A percentile compares a stretch with the other conserved stretches of the same genome.
These are phyloP conservation scores for Neonectria hederae DNA, from an alignment of 2,329 filamentous ascomycete species.

Conservation along the genomic window DNA sequence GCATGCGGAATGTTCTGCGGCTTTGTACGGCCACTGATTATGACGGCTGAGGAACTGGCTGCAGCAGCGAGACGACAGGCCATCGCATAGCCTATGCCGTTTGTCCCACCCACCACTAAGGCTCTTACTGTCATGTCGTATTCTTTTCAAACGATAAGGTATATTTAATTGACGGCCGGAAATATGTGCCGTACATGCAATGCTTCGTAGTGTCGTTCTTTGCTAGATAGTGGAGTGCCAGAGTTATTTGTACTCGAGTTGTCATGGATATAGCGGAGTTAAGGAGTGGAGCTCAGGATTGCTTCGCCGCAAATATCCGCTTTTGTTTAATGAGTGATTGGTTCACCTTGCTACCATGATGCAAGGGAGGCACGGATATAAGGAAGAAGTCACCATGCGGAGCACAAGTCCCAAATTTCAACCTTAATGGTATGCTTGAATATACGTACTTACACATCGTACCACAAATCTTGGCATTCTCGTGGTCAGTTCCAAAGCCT, in stretches of 20 bases:
- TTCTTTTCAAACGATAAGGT: not conserved
- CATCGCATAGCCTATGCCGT: constrained; percentile 49
- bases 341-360: too few relatives aligned
- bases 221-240: not conserved
- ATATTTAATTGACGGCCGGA: not conserved
- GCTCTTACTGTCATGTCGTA: constrained; percentile 38
- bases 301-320: too few relatives aligned
- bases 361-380: too few relatives aligned
- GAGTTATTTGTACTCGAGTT: not conserved
- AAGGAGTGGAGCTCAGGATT: not conserved
- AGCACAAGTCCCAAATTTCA: too few relatives aligned
- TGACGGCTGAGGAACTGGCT: constrained; percentile 39
- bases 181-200: not conserved
- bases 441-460: too few relatives aligned
- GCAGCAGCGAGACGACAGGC: constrained; percentile 47
- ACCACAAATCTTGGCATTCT: too few relatives aligned
- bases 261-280: not conserved
- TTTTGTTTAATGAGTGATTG: too few relatives aligned
- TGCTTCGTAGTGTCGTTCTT: not conserved
- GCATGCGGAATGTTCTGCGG: constrained; percentile 42
- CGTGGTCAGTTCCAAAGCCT: too few relatives aligned
- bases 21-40: constrained; percentile 47
- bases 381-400: too few relatives aligned
- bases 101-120: constrained; percentile 49
- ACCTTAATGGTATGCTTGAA: too few relatives aligned